These are phyloP conservation scores for Leonotis leonurus DNA, from an alignment of 257 asterid species.

Conservation along the genomic window DNA sequence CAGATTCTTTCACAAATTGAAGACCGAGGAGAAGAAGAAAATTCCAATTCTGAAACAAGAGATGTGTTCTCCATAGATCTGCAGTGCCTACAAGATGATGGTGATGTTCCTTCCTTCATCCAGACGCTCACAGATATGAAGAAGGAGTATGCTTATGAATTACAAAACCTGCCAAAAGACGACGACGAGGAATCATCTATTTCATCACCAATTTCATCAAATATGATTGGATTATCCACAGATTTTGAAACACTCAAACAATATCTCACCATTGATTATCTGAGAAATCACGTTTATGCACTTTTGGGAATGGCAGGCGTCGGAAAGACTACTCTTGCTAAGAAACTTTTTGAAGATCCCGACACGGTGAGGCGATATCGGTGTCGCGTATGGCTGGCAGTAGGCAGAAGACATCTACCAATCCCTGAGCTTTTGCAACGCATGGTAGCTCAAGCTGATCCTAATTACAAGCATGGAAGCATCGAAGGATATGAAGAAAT, in stretches of 20 bases:
- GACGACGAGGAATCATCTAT: background rate
- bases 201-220: background rate
- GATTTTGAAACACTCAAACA: background rate
- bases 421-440: too few relatives aligned
- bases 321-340: background rate
- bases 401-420: too few relatives aligned
- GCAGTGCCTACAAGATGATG: background rate
- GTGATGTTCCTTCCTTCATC: background rate
- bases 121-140: background rate
- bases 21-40: too few relatives aligned
- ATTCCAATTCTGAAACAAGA: too few relatives aligned
- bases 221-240: background rate
- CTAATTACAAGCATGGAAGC: too few relatives aligned
- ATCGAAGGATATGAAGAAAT: too few relatives aligned
- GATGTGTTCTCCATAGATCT: background rate
- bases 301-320: conserved; percentile 7
- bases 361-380: background rate
- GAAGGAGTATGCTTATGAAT: background rate
- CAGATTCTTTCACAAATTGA: background rate
- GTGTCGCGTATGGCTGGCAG: background rate
- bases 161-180: background rate
- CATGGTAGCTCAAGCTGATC: too few relatives aligned
- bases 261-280: too few relatives aligned
- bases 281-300: too few relatives aligned
- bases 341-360: background rate